Conservation (phyloP, 768 basidiomycete genomes). For the Leucocoprinus sp. region DNA sequence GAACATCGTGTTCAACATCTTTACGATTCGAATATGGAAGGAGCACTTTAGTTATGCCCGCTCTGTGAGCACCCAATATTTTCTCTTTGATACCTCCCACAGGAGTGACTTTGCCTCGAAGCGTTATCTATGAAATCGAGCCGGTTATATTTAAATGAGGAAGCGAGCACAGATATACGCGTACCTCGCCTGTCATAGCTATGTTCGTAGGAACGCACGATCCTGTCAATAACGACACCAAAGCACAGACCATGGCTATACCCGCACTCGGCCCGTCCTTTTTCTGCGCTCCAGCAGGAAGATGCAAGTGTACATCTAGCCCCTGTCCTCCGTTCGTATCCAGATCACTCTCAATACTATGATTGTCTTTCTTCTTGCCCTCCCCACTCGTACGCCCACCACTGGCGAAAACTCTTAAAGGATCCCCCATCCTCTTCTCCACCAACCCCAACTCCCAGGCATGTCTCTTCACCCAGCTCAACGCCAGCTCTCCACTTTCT, state of each 20-base stretch:
- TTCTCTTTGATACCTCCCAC: constrained; percentile 93
- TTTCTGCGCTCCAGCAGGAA: constrained; percentile 86
- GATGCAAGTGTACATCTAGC: too few species aligned
- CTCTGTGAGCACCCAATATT: constrained; percentile 83
- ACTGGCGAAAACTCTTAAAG: constrained; percentile 43
- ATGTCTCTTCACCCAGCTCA: too few species aligned
- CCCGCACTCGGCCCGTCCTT: constrained; percentile 94
- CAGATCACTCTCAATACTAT: constrained; percentile 26
- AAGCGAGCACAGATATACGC: too few species aligned
- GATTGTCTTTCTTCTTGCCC: constrained; percentile 30
- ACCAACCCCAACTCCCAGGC: too few species aligned
- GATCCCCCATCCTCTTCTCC: constrained; percentile 57
- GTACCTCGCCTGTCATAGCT: constrained; percentile 87
- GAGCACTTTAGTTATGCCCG: too few species aligned
- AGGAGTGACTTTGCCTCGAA: constrained; percentile 72
- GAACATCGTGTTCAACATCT: constrained; percentile 82
- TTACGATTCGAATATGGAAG: constrained; percentile 80
- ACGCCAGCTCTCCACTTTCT: too few species aligned
- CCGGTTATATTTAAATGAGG: neutral
- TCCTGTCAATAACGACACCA: constrained; percentile 78
- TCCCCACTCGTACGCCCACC: neutral
- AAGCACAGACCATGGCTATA: constrained; percentile 81
- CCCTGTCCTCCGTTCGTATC: too few species aligned
- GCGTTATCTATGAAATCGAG: constrained; percentile 50
- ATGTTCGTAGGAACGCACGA: constrained; percentile 61